phyloP scores from a whole-genome alignment of 164 flowering plant genomes.

The Platanus orientalis region DNA sequence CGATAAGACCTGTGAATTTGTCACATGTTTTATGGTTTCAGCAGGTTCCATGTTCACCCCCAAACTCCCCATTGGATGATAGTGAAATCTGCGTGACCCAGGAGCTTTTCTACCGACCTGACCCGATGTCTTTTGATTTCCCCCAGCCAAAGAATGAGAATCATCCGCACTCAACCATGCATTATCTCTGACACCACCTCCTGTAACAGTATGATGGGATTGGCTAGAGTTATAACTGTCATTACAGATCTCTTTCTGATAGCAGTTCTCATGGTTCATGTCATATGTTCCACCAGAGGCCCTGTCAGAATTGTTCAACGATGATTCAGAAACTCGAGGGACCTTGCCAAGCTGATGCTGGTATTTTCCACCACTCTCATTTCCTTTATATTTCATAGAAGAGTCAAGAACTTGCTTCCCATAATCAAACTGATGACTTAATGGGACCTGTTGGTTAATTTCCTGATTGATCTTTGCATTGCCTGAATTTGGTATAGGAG shows the following conservation, averaged over 20 bases:
- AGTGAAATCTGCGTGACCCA: constrained; percentile 58
- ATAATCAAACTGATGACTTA: constrained; percentile 17
- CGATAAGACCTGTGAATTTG: constrained; percentile 26
- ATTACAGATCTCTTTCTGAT: constrained; percentile 28
- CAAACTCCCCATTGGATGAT: constrained; percentile 88
- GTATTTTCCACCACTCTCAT: constrained; percentile 6
- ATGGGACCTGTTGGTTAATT: constrained; percentile 14
- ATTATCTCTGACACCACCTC: constrained; percentile 29
- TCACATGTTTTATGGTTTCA: constrained; percentile 26
- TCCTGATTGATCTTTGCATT: constrained; percentile 3
- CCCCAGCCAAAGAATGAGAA: constrained; percentile 26
- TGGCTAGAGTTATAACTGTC: constrained; percentile 34
- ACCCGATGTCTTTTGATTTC: constrained; percentile 39
- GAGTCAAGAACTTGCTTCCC: constrained; percentile 7
- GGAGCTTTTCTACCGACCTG: constrained; percentile 32
- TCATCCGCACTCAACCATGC: constrained; percentile 29
- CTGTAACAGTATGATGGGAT: constrained; percentile 25
- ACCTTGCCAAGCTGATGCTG: constrained; percentile 16
- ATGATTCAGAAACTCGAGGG: constrained; percentile 15
- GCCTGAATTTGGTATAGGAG: constrained; percentile 5
- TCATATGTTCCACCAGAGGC: constrained; percentile 27
- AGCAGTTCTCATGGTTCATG: constrained; percentile 23
- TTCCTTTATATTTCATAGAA: constrained; percentile 13
- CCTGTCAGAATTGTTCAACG: constrained; percentile 21
- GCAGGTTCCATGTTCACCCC: constrained; percentile 46